Base-by-base conservation (phyloP, 2,329 filamentous ascomycete species). In the Cytospora piceicola region DNA sequence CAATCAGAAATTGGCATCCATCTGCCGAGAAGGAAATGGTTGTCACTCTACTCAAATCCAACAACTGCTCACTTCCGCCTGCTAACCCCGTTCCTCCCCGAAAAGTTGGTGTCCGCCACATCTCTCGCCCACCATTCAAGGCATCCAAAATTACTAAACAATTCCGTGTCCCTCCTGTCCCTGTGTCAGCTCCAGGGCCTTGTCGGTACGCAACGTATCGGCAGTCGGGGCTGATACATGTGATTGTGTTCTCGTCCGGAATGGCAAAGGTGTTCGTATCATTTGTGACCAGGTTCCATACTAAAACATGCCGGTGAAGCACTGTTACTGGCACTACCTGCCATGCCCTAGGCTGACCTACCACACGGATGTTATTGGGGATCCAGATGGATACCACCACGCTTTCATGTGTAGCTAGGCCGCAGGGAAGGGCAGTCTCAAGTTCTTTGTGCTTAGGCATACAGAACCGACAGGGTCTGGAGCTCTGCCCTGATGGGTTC, bases 361-460 rank as follows among this genome's bases (percentile, higher is more conserved):
- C 71, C 15, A 75, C 74, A 4, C 74, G 76, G 64, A 77, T 77
- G 29, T 70, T 72, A 3, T 77, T 76, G 0, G 78, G 78, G 52
- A 80, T 79, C 78, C 78, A 80, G 30, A 79, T 76, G 7, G 77
- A 79, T 0, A 79, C 75, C 9, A 75, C 75, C 0, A 75, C 70
- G 58, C 73, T 75, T 20, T 77, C 78, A 61, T 79, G 77, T 0
- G 77, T 74, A 2, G 72, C 72, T 1, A 79, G 71, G 15, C 75
- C 74, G 8, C 71, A 75, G 0, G 78, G 78, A 2, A 79, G 72
- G 3, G 78, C 77, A 0, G 77, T 78, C 42, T 77, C 77, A n/a
- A 80, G 72, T 65, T 78, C 77, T 0, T 69, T 55, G 65, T 79
- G 74, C 75, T 74, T 76, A 1, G 77, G 77, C 2, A 73, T 68